Percentiles rank a stretch among this genome's conserved stretches.
Conservation (phyloP, 257 asterid species). For the Pogostemon cablin region DNA sequence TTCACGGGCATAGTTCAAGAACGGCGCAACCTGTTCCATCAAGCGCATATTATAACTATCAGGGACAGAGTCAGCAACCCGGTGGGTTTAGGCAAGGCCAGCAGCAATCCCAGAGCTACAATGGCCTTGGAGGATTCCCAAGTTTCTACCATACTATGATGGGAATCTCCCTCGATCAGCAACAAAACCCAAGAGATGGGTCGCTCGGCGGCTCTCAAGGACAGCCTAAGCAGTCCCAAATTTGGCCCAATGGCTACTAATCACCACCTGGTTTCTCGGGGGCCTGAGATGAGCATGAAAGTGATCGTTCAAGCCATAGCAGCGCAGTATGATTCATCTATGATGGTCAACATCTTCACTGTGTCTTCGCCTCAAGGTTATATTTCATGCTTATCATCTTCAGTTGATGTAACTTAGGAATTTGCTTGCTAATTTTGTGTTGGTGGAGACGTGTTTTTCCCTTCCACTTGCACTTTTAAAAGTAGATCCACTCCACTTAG, state of each 20-base stretch:
- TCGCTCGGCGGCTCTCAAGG: slow-evolving; percentile 63
- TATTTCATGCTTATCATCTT: slow-evolving; percentile 48
- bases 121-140: slow-evolving; percentile 59
- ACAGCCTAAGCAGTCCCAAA: slow-evolving; percentile 79
- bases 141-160: slow-evolving; percentile 72
- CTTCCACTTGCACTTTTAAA: slow-evolving; percentile 32
- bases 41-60: slow-evolving; percentile 56
- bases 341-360: slow-evolving; percentile 46
- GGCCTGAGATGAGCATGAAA: slow-evolving; percentile 47
- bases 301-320: slow-evolving; percentile 46
- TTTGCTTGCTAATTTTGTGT: slow-evolving; percentile 53
- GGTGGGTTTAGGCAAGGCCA: slow-evolving; percentile 72
- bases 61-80: slow-evolving; percentile 71
- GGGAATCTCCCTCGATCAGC: slow-evolving; percentile 66
- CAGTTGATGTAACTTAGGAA: slow-evolving; percentile 53
- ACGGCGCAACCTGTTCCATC: slow-evolving; percentile 72
- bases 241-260: slow-evolving; percentile 84
- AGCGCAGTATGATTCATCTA: slow-evolving; percentile 27
- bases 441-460: slow-evolving; percentile 39
- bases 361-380: slow-evolving; percentile 46
- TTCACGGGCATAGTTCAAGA: slow-evolving; percentile 75
- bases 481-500: slow-evolving; percentile 28
- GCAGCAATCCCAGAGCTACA: slow-evolving; percentile 70
- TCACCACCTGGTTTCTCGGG: slow-evolving; percentile 50
- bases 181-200: slow-evolving; percentile 73